Evolutionary conservation across 1,284 basidiomycete species (phyloP).

Genomic region (Naganishia cerealis): DNA sequence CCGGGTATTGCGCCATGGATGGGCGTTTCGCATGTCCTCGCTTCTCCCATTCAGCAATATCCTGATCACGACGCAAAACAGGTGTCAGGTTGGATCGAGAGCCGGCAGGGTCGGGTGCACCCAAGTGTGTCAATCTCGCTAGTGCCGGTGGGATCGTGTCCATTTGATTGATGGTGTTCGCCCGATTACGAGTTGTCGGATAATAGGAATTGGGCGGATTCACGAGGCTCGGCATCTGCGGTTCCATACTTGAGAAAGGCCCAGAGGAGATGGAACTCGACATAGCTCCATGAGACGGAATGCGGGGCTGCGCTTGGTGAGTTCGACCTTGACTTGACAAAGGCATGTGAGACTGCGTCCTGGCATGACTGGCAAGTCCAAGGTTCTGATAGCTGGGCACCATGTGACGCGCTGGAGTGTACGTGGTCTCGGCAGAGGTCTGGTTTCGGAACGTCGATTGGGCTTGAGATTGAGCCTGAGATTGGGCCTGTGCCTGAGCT

Average conservation of each 20-base stretch:
- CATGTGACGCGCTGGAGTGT: constrained; percentile 22
- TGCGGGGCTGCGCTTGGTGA: constrained; percentile 34
- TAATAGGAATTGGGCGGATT: constrained; percentile 65
- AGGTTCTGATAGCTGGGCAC: constrained; percentile 12
- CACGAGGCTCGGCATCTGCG: constrained; percentile 45
- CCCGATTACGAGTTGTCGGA: constrained; percentile 64
- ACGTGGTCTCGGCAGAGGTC: constrained; percentile 2
- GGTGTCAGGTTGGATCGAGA: constrained; percentile 74
- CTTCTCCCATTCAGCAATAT: constrained; percentile 84
- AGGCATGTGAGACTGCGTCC: constrained; percentile 26
- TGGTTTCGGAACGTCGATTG: background rate
- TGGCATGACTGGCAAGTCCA: constrained; percentile 20
- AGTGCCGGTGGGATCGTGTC: constrained; percentile 88
- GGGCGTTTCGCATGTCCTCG: constrained; percentile 54
- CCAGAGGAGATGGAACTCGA: constrained; percentile 39
- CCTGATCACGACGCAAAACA: constrained; percentile 83
- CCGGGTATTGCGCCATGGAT: constrained; percentile 55
- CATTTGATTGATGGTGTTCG: constrained; percentile 82
- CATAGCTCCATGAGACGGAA: constrained; percentile 32
- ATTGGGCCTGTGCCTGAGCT: constrained; percentile 40
- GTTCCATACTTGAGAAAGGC: constrained; percentile 41
- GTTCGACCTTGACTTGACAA: constrained; percentile 27
- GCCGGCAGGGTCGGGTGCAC: constrained; percentile 73
- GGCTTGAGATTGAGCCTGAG: constrained; percentile 14
- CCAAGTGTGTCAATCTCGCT: constrained; percentile 79